Conservation (phyloP, 192 early-diverging fungal species). For the Dispira parvispora region DNA sequence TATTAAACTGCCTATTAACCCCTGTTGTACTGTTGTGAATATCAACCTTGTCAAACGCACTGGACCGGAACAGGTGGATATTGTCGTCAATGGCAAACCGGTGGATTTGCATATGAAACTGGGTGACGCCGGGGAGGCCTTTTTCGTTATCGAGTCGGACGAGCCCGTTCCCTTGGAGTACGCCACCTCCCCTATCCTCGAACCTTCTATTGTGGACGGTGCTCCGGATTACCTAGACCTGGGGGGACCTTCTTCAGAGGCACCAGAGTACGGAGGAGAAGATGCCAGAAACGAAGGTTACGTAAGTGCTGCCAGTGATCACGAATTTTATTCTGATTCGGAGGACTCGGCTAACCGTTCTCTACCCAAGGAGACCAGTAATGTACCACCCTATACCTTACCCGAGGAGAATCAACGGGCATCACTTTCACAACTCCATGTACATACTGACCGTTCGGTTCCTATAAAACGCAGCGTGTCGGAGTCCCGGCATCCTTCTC, state of each 20-base stretch:
- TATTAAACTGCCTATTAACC: too few relatives aligned
- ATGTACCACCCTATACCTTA: slow-evolving; percentile 13
- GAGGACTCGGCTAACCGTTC: slow-evolving; percentile 18
- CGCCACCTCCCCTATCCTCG: slow-evolving; percentile 80
- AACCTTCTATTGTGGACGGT: slow-evolving; percentile 18
- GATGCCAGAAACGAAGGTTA: slow-evolving; percentile 27
- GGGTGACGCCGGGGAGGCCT: slow-evolving; percentile 92
- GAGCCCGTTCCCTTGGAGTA: slow-evolving; percentile 79
- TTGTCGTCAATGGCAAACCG: slow-evolving; percentile 64
- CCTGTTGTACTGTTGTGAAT: too few relatives aligned
- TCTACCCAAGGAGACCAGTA: slow-evolving; percentile 19
- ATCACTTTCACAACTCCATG: too few relatives aligned
- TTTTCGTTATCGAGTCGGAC: slow-evolving; percentile 91
- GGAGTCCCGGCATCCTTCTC: neutral
- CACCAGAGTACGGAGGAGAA: slow-evolving; percentile 5
- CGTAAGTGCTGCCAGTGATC: slow-evolving; percentile 49
- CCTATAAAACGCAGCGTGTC: neutral
- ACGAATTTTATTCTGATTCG: slow-evolving; percentile 28
- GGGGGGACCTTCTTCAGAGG: slow-evolving; percentile 10
- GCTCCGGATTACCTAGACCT: slow-evolving; percentile 28
- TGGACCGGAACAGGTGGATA: slow-evolving; percentile 19
- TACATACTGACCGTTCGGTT: neutral
- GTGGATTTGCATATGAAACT: slow-evolving; percentile 88
- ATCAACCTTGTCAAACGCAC: too few relatives aligned
- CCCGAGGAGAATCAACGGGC: neutral